Conservation (phyloP, 1,284 basidiomycete species). For the Microbotryum scabiosae region DNA sequence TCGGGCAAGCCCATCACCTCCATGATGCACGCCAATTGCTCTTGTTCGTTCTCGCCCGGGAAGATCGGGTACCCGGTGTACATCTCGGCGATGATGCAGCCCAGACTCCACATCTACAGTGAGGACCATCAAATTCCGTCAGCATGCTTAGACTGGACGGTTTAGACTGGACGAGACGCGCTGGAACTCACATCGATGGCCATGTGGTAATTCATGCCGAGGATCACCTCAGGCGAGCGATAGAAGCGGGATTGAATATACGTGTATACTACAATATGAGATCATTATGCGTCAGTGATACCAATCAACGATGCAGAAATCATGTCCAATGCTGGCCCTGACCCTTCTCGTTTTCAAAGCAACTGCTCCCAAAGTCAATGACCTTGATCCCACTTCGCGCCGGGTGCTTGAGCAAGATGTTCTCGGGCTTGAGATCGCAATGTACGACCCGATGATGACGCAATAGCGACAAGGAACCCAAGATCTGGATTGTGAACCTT, state of each 20-base stretch:
- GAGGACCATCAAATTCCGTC: constrained; percentile 45
- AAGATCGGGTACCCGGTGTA: constrained; percentile 99
- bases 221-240: constrained; percentile 87
- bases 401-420: constrained; percentile 88
- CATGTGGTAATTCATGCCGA: constrained; percentile 91
- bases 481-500: constrained; percentile 92
- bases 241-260: constrained; percentile 97
- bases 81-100: constrained; percentile 93
- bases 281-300: background rate
- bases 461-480: constrained; percentile 83
- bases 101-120: constrained; percentile 90
- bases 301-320: background rate
- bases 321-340: constrained; percentile 36
- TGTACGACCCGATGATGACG: constrained; percentile 97
- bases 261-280: constrained; percentile 65
- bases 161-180: background rate
- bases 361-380: constrained; percentile 98
- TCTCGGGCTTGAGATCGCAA: constrained; percentile 99
- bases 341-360: constrained; percentile 98
- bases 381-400: constrained; percentile 95
- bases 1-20: constrained; percentile 95
- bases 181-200: constrained; percentile 31
- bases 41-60: constrained; percentile 98
- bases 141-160: background rate
- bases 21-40: constrained; percentile 98